Evolutionary conservation across 257 asterid species (phyloP), one percentile per base, ranked within the genome.

Genomic region (Solanum pimpinellifolium): DNA sequence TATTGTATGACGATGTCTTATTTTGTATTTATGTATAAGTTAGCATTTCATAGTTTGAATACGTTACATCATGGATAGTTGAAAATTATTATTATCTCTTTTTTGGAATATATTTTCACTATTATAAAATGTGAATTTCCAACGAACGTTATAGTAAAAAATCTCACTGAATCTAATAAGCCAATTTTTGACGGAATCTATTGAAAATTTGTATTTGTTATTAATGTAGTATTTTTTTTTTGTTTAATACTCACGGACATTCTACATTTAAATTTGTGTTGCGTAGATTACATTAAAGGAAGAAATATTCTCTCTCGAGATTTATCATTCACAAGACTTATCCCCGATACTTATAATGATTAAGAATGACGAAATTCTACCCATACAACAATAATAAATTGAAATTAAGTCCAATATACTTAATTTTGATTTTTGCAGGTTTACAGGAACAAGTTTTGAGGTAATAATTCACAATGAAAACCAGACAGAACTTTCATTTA

Each of bases 401-500:
- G 4, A n/a, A 75, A n/a, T 59, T n/a, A 76, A 42, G n/a, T 77
- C 39, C 83, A 76, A 41, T 13, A 41, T 68, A n/a, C 0, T 46
- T 37, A 37, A 37, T 37, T 80, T 80, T 59, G 5, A 4, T 23
- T 78, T 78, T 16, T 80, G 44, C 89, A 94, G 98, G 81, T 87
- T 94, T 18, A 1, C 9, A 21, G 95, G 96, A 25, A 90, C 92
- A 65, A 88, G 89, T 27, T 93, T 86, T 86, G 89, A 91, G 82
- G 78, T 93, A 6, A 83, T 93, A 44, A 69, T 60, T 69, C 87
- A 93, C 76, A 91, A 60, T 52, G 60, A 59, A 20, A 87, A 91
- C 27, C 92, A 90, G 81, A 83, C 85, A 15, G 95, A 94, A 89
- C 89, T 94, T 66, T 93, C 97, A 83, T 94, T 94, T 87, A 89